Evolutionary conservation across 306 rosid genomes (phyloP).

Genomic region (Cyamopsis tetragonoloba): DNA sequence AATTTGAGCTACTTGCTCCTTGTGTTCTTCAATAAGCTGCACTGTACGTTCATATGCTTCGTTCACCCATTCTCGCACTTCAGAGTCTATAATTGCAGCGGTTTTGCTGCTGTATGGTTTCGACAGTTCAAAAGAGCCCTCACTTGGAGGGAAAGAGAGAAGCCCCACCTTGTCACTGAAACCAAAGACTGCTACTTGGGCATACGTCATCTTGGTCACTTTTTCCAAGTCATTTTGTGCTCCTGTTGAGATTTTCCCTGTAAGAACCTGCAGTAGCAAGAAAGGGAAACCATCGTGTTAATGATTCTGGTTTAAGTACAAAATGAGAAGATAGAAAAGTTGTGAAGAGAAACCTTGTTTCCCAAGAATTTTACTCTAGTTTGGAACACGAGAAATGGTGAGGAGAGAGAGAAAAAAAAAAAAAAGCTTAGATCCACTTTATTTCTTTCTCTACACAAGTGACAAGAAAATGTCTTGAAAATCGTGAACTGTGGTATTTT

Average conservation of each 20-base stretch:
- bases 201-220: constrained; percentile 95
- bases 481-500: too few relatives aligned
- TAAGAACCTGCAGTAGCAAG: constrained; percentile 50
- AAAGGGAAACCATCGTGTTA: constrained; percentile 2
- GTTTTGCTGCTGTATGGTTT: constrained; percentile 93
- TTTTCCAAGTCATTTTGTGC: constrained; percentile 96
- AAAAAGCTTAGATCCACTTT: too few relatives aligned
- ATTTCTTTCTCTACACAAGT: too few relatives aligned
- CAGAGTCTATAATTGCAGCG: constrained; percentile 67
- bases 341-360: too few relatives aligned
- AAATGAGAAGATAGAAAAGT: too few relatives aligned
- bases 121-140: constrained; percentile 54
- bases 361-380: too few relatives aligned
- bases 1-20: constrained; percentile 64
- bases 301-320: too few relatives aligned
- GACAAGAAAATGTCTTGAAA: too few relatives aligned
- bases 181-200: constrained; percentile 91
- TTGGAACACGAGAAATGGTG: too few relatives aligned
- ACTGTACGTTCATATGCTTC: constrained; percentile 65
- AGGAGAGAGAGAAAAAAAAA: too few relatives aligned
- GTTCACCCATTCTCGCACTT: constrained; percentile 85
- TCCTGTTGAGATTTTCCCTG: constrained; percentile 86
- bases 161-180: constrained; percentile 94
- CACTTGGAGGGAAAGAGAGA: constrained; percentile 82
- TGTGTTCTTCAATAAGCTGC: constrained; percentile 64